A percentile compares a stretch with the other conserved stretches of the same genome.
phyloP scores from a whole-genome alignment of 257 asterid genomes.

The Echium plantagineum region DNA sequence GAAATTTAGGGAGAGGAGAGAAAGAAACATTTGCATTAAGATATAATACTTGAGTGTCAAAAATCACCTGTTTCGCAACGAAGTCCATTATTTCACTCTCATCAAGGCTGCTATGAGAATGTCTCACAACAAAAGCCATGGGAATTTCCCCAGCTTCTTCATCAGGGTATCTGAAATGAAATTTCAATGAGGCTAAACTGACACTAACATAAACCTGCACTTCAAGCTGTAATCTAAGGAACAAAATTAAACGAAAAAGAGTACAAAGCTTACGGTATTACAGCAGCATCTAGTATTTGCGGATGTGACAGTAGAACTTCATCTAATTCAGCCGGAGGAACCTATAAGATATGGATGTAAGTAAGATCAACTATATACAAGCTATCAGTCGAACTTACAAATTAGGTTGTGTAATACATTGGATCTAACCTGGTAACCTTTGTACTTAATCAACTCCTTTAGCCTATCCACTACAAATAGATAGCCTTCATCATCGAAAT shows the following conservation, averaged over 20 bases:
- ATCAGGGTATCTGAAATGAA: slow-evolving; percentile 27
- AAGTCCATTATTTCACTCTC: slow-evolving; percentile 29
- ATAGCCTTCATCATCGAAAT: slow-evolving; percentile 32
- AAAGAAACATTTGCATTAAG: not conserved
- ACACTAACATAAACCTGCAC: not conserved
- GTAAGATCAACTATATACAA: not conserved
- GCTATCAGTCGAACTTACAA: not conserved
- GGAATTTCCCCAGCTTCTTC: slow-evolving; percentile 52
- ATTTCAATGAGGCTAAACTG: not conserved
- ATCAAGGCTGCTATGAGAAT: slow-evolving; percentile 20
- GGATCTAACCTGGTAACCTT: slow-evolving; percentile 43
- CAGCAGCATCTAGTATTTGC: slow-evolving; percentile 44
- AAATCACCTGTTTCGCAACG: slow-evolving; percentile 30
- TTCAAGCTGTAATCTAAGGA: not conserved
- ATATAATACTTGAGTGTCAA: not conserved
- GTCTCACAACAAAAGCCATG: slow-evolving; percentile 39
- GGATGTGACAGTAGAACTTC: slow-evolving; percentile 42
- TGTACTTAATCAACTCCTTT: slow-evolving; percentile 47
- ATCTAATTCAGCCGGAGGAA: slow-evolving; percentile 52
- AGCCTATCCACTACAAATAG: slow-evolving; percentile 43
- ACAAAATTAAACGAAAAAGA: not conserved
- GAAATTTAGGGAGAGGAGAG: not conserved
- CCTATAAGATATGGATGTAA: slow-evolving; percentile 14
- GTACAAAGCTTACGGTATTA: slow-evolving; percentile 30
- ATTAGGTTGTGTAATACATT: not conserved